These are phyloP conservation scores for Canariomyces notabilis DNA, from an alignment of 2,329 filamentous ascomycete species.

Conservation along the genomic window DNA sequence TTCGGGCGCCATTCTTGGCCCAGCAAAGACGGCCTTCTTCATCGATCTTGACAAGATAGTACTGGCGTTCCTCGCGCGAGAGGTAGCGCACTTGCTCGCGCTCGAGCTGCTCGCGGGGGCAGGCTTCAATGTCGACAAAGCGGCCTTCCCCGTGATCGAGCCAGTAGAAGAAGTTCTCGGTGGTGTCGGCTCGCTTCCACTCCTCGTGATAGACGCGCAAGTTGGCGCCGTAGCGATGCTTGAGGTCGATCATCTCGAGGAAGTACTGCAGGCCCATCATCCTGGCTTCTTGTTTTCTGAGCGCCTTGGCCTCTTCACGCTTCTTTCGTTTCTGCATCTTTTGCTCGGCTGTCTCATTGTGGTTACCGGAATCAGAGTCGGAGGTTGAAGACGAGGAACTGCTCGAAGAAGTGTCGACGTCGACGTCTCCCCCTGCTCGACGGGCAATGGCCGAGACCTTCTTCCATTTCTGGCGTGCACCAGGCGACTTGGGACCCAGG, in stretches of 20 bases:
- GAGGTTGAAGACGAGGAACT: constrained; percentile 32
- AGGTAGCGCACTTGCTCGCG: constrained; percentile 79
- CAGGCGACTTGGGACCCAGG: constrained; percentile 9
- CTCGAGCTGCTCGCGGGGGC: constrained; percentile 69
- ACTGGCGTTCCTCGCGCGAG: constrained; percentile 71
- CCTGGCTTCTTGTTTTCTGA: constrained; percentile 62
- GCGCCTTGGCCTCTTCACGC: constrained; percentile 46
- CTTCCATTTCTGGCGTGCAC: constrained; percentile 68
- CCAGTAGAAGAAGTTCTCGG: constrained; percentile 94
- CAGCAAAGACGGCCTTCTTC: constrained; percentile 71
- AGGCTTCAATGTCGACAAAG: constrained; percentile 62
- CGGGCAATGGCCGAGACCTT: constrained; percentile 66
- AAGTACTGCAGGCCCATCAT: constrained; percentile 86
- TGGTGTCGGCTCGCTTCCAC: constrained; percentile 73
- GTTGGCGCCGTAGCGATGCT: constrained; percentile 84
- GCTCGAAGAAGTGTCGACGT: constrained; percentile 29
- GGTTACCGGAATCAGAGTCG: constrained; percentile 22
- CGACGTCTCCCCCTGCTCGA: constrained; percentile 65
- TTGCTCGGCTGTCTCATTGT: constrained; percentile 32
- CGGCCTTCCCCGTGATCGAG: constrained; percentile 76
- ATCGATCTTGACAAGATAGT: constrained; percentile 77
- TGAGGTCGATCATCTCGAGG: constrained; percentile 75
- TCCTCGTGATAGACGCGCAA: constrained; percentile 74
- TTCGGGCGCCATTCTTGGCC: constrained; percentile 74
- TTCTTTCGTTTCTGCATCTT: constrained; percentile 35